A percentile compares a stretch with the other conserved stretches of the same genome.
These are phyloP conservation scores for Pseudocercospora fuligena DNA, from an alignment of 2,329 filamentous ascomycete species.

Conservation along the genomic window DNA sequence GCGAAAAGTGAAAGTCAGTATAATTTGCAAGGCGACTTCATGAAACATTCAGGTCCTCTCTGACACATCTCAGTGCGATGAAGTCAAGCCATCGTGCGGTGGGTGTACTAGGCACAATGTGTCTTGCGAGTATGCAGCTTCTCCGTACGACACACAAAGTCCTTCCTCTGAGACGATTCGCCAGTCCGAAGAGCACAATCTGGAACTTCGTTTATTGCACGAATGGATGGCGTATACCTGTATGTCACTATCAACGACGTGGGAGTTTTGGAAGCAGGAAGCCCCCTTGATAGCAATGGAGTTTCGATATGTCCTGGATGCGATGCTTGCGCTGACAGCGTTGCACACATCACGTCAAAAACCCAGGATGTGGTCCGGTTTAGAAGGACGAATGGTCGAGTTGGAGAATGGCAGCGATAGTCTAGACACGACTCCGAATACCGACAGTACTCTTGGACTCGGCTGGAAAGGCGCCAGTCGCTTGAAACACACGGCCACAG, in stretches of 20 bases:
- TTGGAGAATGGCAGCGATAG: slow-evolving; percentile 8
- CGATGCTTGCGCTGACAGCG: slow-evolving; percentile 31
- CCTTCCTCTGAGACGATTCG: slow-evolving; percentile 9
- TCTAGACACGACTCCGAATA: neutral
- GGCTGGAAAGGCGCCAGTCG: slow-evolving; percentile 18
- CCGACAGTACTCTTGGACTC: neutral
- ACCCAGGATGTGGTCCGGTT: slow-evolving; percentile 26
- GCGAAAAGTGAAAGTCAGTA: slow-evolving; percentile 28
- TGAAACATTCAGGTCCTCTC: neutral
- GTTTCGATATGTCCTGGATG: slow-evolving; percentile 28
- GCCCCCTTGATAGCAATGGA: slow-evolving; percentile 32
- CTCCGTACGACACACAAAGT: slow-evolving; percentile 19
- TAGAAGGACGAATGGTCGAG: slow-evolving; percentile 28
- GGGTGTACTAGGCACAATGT: slow-evolving; percentile 32
- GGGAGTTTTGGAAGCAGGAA: slow-evolving; percentile 33
- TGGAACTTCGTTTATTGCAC: slow-evolving; percentile 26
- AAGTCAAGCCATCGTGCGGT: slow-evolving; percentile 28
- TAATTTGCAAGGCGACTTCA: neutral
- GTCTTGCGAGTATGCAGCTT: slow-evolving; percentile 28
- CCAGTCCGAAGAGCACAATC: slow-evolving; percentile 15
- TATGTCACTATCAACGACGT: slow-evolving; percentile 23
- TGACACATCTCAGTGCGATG: slow-evolving; percentile 27
- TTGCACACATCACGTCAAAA: slow-evolving; percentile 29
- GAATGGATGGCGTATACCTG: slow-evolving; percentile 27
- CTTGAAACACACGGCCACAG: neutral